A percentile compares a stretch with the other conserved stretches of the same genome.
Conservation (phyloP, 257 asterid genomes). For the Plantago ovata region DNA sequence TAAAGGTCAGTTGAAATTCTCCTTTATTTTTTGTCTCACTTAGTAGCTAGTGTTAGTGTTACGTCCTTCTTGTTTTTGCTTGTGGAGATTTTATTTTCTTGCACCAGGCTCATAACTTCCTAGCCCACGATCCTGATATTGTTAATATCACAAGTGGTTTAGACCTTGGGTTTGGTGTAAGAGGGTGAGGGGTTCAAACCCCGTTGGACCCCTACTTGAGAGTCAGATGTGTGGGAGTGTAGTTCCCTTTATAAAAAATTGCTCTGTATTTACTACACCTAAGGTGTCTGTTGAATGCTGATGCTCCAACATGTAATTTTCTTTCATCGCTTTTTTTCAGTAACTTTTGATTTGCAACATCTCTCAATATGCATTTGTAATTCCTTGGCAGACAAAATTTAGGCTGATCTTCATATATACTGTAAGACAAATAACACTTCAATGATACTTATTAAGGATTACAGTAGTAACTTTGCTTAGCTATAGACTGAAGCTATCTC, state of each 20-base stretch:
- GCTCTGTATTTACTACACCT: neutral
- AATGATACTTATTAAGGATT: neutral
- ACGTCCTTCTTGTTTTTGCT: conserved; percentile 6
- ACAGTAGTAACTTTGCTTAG: conserved; percentile 1
- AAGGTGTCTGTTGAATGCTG: conserved; percentile 1
- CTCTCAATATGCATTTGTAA: neutral
- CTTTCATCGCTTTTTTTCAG: neutral
- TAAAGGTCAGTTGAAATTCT: conserved; percentile 54
- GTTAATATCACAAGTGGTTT: no score
- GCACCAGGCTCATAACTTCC: conserved; percentile 2
- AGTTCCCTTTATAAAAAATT: neutral
- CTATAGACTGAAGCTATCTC: neutral
- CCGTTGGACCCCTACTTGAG: no score
- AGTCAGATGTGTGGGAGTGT: no score
- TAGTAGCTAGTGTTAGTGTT: neutral
- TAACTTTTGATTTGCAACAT: neutral
- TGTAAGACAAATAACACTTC: neutral
- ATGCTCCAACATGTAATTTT: neutral
- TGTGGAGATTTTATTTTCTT: conserved; percentile 5
- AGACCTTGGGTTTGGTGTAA: no score
- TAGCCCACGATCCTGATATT: neutral
- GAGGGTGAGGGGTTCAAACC: no score
- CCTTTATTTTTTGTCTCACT: conserved; percentile 4
- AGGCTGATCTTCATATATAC: neutral
- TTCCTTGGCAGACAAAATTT: no score